Base-by-base conservation (phyloP, 805 yeast genomes). In the Nakazawaea peltata region DNA sequence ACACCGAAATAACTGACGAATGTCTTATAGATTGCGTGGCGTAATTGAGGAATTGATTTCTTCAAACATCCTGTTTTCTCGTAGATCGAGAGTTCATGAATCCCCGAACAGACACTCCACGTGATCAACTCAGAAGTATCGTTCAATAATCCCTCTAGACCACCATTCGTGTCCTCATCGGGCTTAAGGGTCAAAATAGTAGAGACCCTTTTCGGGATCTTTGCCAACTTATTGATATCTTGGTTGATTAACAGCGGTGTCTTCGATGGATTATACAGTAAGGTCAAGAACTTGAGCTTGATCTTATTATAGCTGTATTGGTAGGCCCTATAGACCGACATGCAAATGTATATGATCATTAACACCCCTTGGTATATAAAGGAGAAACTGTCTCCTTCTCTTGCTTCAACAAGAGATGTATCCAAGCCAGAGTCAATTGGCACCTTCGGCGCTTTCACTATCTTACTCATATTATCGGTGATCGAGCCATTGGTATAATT, bases 21-120 rank as follows among this genome's bases (percentile, higher is more conserved):
- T 44, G 77, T 77, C 45, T 70, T 67, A 37, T 63, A 56, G 30
- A 87, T 59, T 16, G 75, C 69, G 19, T 69, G 63, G 41, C 77
- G 68, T 39, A 83, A 62, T 26, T 74, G 76, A 19, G 74, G 66
- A 12, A 75, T 59, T 40, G 72, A 54, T 32, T 63, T 61, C 44
- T 76, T 75, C 33, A 85, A 61, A 2, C 69, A 57, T 2, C 96
- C 97, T 37, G 74, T 76, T 49, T 71, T 71, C 57, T 92, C 97
- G 61, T 85, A 90, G 28, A 92, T 64, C 3, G 81, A 67, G 41
- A 90, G 63, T 40, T 65, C 60, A 27, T 77, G 74, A 33, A 87
- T 74, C 2, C 96, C 96, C n/a, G 90, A 76, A 23, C 94, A 81
- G n/a, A 85, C 55, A 26, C 86, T 70, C 98, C 98, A 92, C 5